Evolutionary conservation across 163 green algal genomes (phyloP).

Genomic region (Chlorella variabilis): DNA sequence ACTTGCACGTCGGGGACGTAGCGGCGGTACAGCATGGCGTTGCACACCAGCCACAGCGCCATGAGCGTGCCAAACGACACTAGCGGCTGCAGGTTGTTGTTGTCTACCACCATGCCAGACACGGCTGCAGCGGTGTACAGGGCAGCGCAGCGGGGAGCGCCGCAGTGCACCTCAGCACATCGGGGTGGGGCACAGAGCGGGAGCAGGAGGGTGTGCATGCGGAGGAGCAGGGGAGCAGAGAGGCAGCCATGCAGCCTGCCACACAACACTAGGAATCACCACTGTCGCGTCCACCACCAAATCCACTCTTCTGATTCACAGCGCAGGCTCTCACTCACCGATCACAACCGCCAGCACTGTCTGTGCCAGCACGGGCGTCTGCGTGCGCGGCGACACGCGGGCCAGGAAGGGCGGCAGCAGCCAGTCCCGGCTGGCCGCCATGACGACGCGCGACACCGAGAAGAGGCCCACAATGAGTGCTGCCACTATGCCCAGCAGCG

Average conservation of each 20-base stretch:
- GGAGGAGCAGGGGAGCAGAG: background rate
- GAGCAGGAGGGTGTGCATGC: background rate
- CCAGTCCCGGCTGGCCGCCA: slow-evolving; percentile 41
- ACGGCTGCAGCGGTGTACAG: too few species aligned
- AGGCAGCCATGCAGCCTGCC: background rate
- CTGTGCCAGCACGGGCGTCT: slow-evolving; percentile 51
- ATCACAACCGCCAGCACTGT: slow-evolving; percentile 28
- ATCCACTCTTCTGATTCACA: too few species aligned
- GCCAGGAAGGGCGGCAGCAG: slow-evolving; percentile 48
- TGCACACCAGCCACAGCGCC: slow-evolving; percentile 41
- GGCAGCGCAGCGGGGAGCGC: too few species aligned
- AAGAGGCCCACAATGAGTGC: slow-evolving; percentile 16
- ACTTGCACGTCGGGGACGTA: slow-evolving; percentile 7
- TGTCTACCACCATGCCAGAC: background rate
- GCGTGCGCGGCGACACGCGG: slow-evolving; percentile 32
- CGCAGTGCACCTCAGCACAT: too few species aligned
- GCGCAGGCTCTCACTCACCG: slow-evolving; percentile 4
- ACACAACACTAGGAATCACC: too few species aligned
- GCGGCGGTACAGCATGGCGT: slow-evolving; percentile 37
- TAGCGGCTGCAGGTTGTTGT: background rate
- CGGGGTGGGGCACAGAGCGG: background rate
- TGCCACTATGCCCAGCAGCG: slow-evolving; percentile 38
- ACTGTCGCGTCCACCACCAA: too few species aligned
- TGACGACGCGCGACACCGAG: slow-evolving; percentile 36
- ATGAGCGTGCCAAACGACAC: slow-evolving; percentile 40